Percentiles rank a stretch among this genome's conserved stretches.
These are phyloP conservation scores for Bryoerythrophyllum caledonicum DNA, from an alignment of 225 moss, liverwort and hornwort species.

Conservation along the genomic window DNA sequence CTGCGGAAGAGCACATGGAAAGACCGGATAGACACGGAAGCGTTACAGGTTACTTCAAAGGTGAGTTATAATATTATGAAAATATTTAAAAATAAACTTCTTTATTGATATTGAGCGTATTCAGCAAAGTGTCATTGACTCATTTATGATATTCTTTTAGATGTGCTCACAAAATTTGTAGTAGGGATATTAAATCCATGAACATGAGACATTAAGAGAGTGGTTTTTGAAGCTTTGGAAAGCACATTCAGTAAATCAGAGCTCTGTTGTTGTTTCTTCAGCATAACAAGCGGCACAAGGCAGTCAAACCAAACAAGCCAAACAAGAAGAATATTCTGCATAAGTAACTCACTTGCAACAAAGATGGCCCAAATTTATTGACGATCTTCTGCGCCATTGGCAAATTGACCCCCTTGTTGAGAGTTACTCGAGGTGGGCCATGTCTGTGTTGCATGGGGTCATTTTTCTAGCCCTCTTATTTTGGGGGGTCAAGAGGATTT, in stretches of 20 bases:
- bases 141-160: too few species aligned
- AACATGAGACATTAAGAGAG: neutral
- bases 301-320: slow-evolving; percentile 48
- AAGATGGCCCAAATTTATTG: neutral
- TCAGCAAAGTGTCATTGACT: too few species aligned
- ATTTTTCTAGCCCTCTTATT: too few species aligned
- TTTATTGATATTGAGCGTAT: too few species aligned
- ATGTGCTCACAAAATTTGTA: too few species aligned
- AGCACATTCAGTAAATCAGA: neutral
- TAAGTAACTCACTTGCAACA: slow-evolving; percentile 47
- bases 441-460: too few species aligned
- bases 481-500: too few species aligned
- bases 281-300: slow-evolving; percentile 64
- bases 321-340: slow-evolving; percentile 76
- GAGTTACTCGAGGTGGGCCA: too few species aligned
- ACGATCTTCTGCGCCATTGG: too few species aligned
- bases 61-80: slow-evolving; percentile 32
- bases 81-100: too few species aligned
- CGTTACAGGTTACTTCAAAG: slow-evolving; percentile 55
- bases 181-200: too few species aligned
- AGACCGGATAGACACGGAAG: slow-evolving; percentile 63
- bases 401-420: too few species aligned
- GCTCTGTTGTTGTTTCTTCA: slow-evolving; percentile 1
- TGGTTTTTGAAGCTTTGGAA: neutral
- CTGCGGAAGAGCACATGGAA: slow-evolving; percentile 91